Conservation (phyloP, 2,329 filamentous ascomycete species). For the Aureobasidium vineae region DNA sequence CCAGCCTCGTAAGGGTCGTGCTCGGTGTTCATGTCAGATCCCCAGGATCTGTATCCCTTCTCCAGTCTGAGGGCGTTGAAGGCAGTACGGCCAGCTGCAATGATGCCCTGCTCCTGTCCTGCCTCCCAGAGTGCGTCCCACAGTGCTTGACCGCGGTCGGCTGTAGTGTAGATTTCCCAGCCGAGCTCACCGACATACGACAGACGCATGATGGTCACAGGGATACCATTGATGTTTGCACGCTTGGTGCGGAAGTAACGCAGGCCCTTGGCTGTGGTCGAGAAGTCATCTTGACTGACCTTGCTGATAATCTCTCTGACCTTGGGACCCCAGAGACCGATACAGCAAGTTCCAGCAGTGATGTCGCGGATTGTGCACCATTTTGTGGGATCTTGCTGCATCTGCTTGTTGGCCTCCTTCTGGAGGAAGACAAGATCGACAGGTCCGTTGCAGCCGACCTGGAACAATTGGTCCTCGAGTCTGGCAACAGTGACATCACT, state of each 20-base stretch:
- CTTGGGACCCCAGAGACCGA: slow-evolving; percentile 63
- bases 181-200: slow-evolving; percentile 62
- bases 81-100: slow-evolving; percentile 58
- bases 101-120: slow-evolving; percentile 55
- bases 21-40: slow-evolving; percentile 60
- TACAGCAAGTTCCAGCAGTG: slow-evolving; percentile 59
- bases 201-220: slow-evolving; percentile 55
- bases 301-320: slow-evolving; percentile 52
- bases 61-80: slow-evolving; percentile 61
- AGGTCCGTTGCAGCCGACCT: slow-evolving; percentile 57
- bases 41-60: slow-evolving; percentile 58
- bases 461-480: slow-evolving; percentile 52
- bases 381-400: slow-evolving; percentile 41
- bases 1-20: slow-evolving; percentile 62
- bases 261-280: slow-evolving; percentile 44
- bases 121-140: slow-evolving; percentile 60
- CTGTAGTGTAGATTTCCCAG: slow-evolving; percentile 62
- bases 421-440: slow-evolving; percentile 56
- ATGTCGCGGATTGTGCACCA: slow-evolving; percentile 58
- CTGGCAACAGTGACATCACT: slow-evolving; percentile 59
- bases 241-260: slow-evolving; percentile 53
- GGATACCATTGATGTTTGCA: slow-evolving; percentile 54
- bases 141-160: slow-evolving; percentile 57
- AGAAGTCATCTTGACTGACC: slow-evolving; percentile 50
- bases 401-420: slow-evolving; percentile 54